Conservation (phyloP, 1,284 basidiomycete species). For the Stereum hirsutum region DNA sequence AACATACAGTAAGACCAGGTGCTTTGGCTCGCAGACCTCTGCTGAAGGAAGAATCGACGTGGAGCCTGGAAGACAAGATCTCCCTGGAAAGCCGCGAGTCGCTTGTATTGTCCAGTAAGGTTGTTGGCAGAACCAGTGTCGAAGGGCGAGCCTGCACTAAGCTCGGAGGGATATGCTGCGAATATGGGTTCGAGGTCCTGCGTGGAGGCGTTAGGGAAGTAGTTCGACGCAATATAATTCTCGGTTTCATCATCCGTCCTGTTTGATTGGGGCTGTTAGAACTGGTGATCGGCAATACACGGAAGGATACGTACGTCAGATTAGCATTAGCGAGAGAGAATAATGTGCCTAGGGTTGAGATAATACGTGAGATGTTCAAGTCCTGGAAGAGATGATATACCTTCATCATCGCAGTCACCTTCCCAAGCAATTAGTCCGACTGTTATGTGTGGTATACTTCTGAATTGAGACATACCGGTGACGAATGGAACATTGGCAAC, state of each 20-base stretch:
- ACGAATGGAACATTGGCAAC: conserved; percentile 19
- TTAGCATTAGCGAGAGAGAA: conserved; percentile 3
- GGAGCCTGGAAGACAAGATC: conserved; percentile 17
- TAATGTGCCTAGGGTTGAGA: no score
- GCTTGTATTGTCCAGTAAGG: conserved; percentile 35
- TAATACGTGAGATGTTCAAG: conserved; percentile 4
- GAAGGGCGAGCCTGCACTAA: conserved; percentile 41
- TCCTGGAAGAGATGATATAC: not conserved
- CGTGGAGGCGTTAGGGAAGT: conserved; percentile 20
- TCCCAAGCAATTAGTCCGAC: not conserved
- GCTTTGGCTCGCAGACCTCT: conserved; percentile 7
- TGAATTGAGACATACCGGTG: conserved; percentile 12
- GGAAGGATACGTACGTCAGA: not conserved
- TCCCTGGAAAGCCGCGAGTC: conserved; percentile 19
- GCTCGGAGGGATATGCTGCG: conserved; percentile 31
- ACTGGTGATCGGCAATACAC: not conserved
- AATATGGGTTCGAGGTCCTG: conserved; percentile 24
- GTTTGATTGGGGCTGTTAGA: not conserved
- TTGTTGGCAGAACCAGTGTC: conserved; percentile 34
- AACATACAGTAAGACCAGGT: conserved; percentile 11
- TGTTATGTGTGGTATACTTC: not conserved
- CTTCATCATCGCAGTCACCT: conserved; percentile 1
- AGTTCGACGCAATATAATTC: conserved; percentile 25
- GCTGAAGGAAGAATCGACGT: conserved; percentile 9
- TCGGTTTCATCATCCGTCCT: conserved; percentile 28